These are phyloP conservation scores for Pichia insulana DNA, from an alignment of 805 yeast species.

Conservation along the genomic window DNA sequence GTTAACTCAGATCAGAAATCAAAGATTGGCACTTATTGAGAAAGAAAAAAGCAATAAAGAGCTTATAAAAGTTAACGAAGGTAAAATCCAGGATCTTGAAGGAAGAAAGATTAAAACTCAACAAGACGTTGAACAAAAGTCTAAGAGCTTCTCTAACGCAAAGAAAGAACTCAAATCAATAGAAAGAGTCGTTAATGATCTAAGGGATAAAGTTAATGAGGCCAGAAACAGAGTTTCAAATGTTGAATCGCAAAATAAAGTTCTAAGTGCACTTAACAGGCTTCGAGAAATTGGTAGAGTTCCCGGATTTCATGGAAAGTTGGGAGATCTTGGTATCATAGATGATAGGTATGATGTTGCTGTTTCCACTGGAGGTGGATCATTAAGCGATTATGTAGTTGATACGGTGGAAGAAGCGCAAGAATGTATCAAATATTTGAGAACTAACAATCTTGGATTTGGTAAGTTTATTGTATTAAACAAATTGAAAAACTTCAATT, in stretches of 20 bases:
- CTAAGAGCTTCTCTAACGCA: conserved; percentile 45
- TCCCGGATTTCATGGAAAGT: conserved; percentile 76
- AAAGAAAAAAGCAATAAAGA: conserved; percentile 30
- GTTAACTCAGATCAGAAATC: conserved; percentile 33
- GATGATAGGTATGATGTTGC: conserved; percentile 88
- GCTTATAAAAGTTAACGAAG: conserved; percentile 37
- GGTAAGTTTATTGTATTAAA: conserved; percentile 79
- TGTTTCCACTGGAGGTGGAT: conserved; percentile 88
- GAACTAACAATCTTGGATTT: conserved; percentile 78
- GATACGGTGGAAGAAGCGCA: conserved; percentile 60
- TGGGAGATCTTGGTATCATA: conserved; percentile 89
- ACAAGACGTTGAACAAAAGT: conserved; percentile 52
- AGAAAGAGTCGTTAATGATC: conserved; percentile 42
- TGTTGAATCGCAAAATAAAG: conserved; percentile 62
- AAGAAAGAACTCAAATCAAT: conserved; percentile 40
- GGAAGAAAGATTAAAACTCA: conserved; percentile 40
- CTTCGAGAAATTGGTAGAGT: conserved; percentile 76
- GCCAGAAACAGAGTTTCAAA: conserved; percentile 51
- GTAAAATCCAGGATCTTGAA: conserved; percentile 35
- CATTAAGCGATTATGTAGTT: conserved; percentile 87
- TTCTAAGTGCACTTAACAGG: conserved; percentile 57
- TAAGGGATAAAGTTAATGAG: conserved; percentile 58
- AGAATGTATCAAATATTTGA: conserved; percentile 63
- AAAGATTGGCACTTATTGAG: conserved; percentile 32
- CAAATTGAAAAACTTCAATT: conserved; percentile 57